A percentile compares a stretch with the other conserved stretches of the same genome.
These are phyloP conservation scores for Pythium rishiriense DNA, from an alignment of 352 stramenopile species.

Conservation along the genomic window DNA sequence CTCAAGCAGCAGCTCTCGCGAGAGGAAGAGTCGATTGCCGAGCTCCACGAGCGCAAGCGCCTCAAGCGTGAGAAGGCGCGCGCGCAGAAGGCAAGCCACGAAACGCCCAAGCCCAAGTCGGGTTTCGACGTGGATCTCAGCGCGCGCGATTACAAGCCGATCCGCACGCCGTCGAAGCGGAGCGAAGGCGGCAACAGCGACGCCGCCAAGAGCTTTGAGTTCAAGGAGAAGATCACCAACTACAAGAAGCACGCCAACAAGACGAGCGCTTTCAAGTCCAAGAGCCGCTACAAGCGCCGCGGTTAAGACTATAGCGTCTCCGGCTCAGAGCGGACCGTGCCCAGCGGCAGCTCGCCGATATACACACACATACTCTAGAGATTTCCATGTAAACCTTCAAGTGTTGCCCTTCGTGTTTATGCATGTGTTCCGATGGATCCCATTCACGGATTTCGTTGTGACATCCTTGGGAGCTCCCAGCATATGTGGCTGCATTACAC, in stretches of 20 bases:
- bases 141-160: slow-evolving; percentile 33
- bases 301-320: slow-evolving; percentile 62
- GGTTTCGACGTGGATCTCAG: slow-evolving; percentile 84
- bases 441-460: not conserved
- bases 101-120: slow-evolving; percentile 23
- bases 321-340: not conserved
- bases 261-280: slow-evolving; percentile 91
- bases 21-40: slow-evolving; percentile 78
- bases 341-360: not conserved
- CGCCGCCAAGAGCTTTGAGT: slow-evolving; percentile 73
- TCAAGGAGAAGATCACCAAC: slow-evolving; percentile 92
- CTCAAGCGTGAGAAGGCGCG: slow-evolving; percentile 77
- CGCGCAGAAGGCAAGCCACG: slow-evolving; percentile 55
- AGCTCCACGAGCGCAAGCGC: slow-evolving; percentile 77
- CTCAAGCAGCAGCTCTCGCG: slow-evolving; percentile 51
- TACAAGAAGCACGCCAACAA: slow-evolving; percentile 88
- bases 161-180: slow-evolving; percentile 40
- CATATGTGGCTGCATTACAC: not conserved
- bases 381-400: slow-evolving; percentile 1
- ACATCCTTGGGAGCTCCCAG: not conserved
- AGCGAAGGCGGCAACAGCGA: slow-evolving; percentile 18
- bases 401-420: too few species aligned
- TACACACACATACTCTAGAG: slow-evolving; percentile 1
- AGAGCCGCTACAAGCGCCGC: slow-evolving; percentile 80
- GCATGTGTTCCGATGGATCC: too few species aligned